phyloP scores from a whole-genome alignment of 768 basidiomycete species.

The Tephrocybe sp. region DNA sequence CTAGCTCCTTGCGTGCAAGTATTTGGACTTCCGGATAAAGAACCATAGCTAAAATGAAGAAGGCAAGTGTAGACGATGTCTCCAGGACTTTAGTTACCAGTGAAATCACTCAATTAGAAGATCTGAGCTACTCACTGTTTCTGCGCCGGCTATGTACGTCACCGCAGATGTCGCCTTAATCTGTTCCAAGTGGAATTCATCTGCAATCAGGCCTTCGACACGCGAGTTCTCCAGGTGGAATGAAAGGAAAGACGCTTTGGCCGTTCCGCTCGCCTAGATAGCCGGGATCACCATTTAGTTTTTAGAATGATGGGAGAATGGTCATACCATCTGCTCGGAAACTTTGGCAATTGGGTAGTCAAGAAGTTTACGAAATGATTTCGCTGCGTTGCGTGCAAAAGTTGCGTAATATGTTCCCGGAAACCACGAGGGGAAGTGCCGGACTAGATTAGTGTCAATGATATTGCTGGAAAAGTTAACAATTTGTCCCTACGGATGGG shows the following conservation, averaged over 20 bases:
- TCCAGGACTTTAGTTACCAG: conserved; percentile 8
- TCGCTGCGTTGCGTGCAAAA: conserved; percentile 14
- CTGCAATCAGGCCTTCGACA: conserved; percentile 4
- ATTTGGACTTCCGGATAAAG: conserved; percentile 33
- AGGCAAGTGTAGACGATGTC: conserved; percentile 29
- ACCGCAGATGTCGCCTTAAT: conserved; percentile 19
- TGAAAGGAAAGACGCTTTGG: conserved; percentile 20
- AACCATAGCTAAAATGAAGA: conserved; percentile 41
- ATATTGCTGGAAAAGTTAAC: too few species aligned
- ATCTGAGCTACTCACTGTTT: conserved; percentile 28
- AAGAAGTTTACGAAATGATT: conserved; percentile 30
- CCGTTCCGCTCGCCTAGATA: conserved; percentile 18
- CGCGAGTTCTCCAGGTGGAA: conserved; percentile 13
- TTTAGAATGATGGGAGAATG: background rate
- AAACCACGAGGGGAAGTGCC: conserved; percentile 31
- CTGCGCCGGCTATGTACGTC: conserved; percentile 29
- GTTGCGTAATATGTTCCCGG: conserved; percentile 26
- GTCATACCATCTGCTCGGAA: background rate
- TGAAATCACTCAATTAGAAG: background rate
- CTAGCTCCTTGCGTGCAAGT: conserved; percentile 42
- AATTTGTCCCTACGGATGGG: conserved; percentile 26
- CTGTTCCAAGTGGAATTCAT: background rate
- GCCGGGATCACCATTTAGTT: background rate
- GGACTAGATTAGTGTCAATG: too few species aligned
- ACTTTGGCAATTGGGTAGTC: conserved; percentile 28